A percentile compares a stretch with the other conserved stretches of the same genome.
Evolutionary conservation across 768 basidiomycete species (phyloP).

Genomic region (Mycena rosella): DNA sequence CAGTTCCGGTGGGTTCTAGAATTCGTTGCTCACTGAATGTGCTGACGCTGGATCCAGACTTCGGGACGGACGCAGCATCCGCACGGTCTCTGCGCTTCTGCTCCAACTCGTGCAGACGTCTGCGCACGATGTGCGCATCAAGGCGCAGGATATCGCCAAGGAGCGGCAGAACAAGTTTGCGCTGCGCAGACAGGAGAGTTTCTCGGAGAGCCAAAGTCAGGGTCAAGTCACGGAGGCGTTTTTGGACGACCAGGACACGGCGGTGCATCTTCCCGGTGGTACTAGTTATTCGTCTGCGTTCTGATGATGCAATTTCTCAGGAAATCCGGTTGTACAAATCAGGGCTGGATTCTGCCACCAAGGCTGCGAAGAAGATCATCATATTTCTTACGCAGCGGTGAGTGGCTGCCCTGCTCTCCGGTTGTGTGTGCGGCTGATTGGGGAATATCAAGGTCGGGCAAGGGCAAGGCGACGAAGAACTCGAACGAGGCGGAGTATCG

Average conservation of each 20-base stretch:
- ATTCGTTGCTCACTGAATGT: background rate
- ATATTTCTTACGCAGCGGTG: constrained; percentile 80
- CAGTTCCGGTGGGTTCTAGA: constrained; percentile 78
- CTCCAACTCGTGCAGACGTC: constrained; percentile 98
- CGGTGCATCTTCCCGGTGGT: constrained; percentile 55
- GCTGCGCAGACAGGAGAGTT: constrained; percentile 73
- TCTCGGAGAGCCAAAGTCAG: constrained; percentile 58
- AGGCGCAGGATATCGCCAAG: constrained; percentile 72
- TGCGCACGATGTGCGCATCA: constrained; percentile 86
- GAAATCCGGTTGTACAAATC: constrained; percentile 79
- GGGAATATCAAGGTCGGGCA: constrained; percentile 72
- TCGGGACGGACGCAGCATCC: constrained; percentile 90
- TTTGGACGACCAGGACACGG: constrained; percentile 76
- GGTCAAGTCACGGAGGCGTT: constrained; percentile 58
- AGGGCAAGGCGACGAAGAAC: constrained; percentile 89
- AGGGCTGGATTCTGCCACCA: constrained; percentile 85
- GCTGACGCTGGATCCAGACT: constrained; percentile 63
- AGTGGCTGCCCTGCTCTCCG: background rate
- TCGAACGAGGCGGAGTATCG: constrained; percentile 96
- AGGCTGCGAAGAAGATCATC: constrained; percentile 88
- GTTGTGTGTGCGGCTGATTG: constrained; percentile 8
- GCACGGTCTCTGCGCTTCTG: constrained; percentile 92
- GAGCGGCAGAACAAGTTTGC: constrained; percentile 71
- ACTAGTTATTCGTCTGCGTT: constrained; percentile 8
- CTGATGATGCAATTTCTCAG: constrained; percentile 46